A percentile compares a stretch with the other conserved stretches of the same genome.
Conservation (phyloP, 495 filamentous ascomycete genomes). For the Pseudevernia furfuracea region DNA sequence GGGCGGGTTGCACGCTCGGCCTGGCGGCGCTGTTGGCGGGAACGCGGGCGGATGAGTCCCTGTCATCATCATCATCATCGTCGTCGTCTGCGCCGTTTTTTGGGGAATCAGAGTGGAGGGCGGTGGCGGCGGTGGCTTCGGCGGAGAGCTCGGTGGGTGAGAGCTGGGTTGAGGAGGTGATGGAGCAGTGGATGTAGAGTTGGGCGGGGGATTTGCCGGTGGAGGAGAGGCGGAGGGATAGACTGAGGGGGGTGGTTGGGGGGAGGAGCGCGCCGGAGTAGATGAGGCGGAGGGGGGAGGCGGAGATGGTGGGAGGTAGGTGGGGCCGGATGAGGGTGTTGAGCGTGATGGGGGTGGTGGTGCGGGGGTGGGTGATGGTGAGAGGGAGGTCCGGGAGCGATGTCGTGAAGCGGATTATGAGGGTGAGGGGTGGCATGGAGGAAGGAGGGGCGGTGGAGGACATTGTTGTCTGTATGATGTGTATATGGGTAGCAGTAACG, state of each 20-base stretch:
- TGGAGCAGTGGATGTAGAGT: constrained; percentile 84
- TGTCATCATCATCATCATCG: constrained; percentile 13
- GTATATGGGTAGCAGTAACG: too few relatives aligned
- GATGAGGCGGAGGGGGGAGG: constrained; percentile 74
- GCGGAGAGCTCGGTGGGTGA: constrained; percentile 56
- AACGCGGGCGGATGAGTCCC: constrained; percentile 2
- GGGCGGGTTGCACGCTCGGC: constrained; percentile 49
- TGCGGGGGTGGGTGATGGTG: constrained; percentile 56
- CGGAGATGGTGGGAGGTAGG: constrained; percentile 53
- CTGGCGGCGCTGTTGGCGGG: neutral
- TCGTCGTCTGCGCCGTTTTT: neutral
- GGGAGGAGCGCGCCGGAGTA: constrained; percentile 76
- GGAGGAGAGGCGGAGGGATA: constrained; percentile 55
- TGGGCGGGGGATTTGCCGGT: constrained; percentile 33
- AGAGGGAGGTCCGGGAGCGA: constrained; percentile 76
- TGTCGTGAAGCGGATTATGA: constrained; percentile 83
- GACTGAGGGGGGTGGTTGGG: constrained; percentile 56
- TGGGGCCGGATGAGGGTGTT: constrained; percentile 73
- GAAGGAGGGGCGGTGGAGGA: constrained; percentile 25
- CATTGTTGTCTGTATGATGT: neutral
- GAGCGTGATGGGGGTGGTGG: constrained; percentile 63
- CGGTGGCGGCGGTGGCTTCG: constrained; percentile 52
- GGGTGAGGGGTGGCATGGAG: constrained; percentile 46
- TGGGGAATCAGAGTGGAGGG: constrained; percentile 17
- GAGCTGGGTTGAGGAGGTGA: constrained; percentile 59